Evolutionary conservation across 2,329 filamentous ascomycete species (phyloP).

Genomic region (Pseudogymnoascus sp.): DNA sequence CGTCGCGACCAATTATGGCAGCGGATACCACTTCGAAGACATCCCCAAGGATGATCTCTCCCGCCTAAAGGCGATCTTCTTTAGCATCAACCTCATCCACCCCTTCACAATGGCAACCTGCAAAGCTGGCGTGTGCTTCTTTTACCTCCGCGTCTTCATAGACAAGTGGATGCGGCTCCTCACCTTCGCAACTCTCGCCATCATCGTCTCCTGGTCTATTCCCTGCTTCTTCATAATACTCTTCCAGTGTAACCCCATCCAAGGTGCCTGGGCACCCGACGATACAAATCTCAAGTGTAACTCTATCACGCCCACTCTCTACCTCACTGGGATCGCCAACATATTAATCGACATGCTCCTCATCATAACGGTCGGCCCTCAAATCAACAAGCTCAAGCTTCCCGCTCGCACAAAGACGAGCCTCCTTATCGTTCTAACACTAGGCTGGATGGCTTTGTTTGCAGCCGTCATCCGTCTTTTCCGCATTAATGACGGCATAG

Average conservation of each 20-base stretch:
- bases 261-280: constrained; percentile 48
- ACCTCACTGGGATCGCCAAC: constrained; percentile 44
- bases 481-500: constrained; percentile 10
- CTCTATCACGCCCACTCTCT: constrained; percentile 41
- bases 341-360: constrained; percentile 45
- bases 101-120: constrained; percentile 38
- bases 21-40: neutral
- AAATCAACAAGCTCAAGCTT: constrained; percentile 35
- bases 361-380: constrained; percentile 42
- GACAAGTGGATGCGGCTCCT: constrained; percentile 11
- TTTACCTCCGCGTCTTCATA: constrained; percentile 49
- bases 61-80: constrained; percentile 26
- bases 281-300: constrained; percentile 37
- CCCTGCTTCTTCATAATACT: constrained; percentile 26
- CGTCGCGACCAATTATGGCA: neutral
- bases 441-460: neutral
- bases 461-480: constrained; percentile 8
- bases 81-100: constrained; percentile 35
- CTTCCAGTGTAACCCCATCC: constrained; percentile 45
- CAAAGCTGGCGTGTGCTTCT: constrained; percentile 45
- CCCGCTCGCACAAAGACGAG: constrained; percentile 41
- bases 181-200: neutral
- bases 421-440: constrained; percentile 39
- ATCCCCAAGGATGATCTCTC: neutral
- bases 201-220: constrained; percentile 4